Evolutionary conservation across 2,329 filamentous ascomycete species (phyloP), one percentile per base, ranked within the genome.

Genomic region (Aquanectria penicillioides): DNA sequence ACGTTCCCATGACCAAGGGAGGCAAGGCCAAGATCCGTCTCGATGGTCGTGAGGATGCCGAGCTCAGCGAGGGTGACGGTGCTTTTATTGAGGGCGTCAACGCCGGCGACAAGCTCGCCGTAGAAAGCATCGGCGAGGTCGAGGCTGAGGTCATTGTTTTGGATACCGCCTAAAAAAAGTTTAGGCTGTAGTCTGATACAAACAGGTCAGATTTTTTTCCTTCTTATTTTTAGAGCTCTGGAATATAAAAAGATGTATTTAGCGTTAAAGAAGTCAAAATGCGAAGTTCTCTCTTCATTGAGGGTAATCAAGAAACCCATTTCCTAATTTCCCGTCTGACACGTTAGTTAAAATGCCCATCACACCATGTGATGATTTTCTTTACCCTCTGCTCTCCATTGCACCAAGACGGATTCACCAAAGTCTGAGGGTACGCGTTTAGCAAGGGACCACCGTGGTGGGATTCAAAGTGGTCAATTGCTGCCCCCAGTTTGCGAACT

Each of bases 1-100:
- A 97, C 74, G 65, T 96, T 52, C 85, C 93, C 15, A 94, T 94
- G 91, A 88, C 89, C 78, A 90, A 91, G 78, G 82, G 82, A 34
- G 91, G 91, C 20, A 90, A 88, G 65, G 84, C 91, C 31, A 92
- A 86, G 80, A 86, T 97, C 59, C 84, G 84, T 64, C 78, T 89
- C 68, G 90, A 83, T 69, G 86, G 86, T 2, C 78, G 87, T 55
- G 87, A 91, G 38, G 87, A 90, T 62, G 85, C 85, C 0, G 76
- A 78, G 64, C 73, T 96, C 15, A 80, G 78, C 1, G 93, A 96
- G 76, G 93, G 93, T 0, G 93, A 97, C 75, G 92, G 92, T 13
- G 91, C 90, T 1, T 95, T 92, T 75, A 78, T 96, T 6, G 87
- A 89, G 6, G 76, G 76, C 12, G 82, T 92, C 10, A 85, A 83